Base-by-base conservation (phyloP, 2,329 filamentous ascomycete genomes). In the Colletotrichum tanaceti region DNA sequence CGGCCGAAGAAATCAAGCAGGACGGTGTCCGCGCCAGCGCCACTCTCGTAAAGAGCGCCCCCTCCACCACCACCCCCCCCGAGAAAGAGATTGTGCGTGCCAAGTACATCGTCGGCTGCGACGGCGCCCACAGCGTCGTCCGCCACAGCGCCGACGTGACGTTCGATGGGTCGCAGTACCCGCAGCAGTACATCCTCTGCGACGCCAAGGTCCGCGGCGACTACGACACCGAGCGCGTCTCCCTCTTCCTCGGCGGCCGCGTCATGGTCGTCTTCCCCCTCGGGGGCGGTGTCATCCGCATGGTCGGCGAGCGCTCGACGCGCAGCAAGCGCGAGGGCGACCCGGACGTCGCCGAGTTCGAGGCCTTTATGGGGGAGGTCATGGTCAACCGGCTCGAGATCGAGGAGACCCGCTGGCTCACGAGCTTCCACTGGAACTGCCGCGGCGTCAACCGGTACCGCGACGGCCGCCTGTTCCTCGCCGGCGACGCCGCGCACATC, bases 101-200 rank as follows among this genome's bases (percentile, higher is more conserved):
- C 70, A 72, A 75, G 11, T 85, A 83, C 64, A 77, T 85, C 14
- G 79, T 83, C 41, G 84, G 83, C 24, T 85, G 83, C 60, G 84
- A 86, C 62, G 84, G 83, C 22, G 79, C 81, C 0, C 82, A 82
- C 71, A 83, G 80, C 32, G 69, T 74, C 4, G 83, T 85, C 11
- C 79, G 83, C 20, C 79, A 78, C 60, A 70, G 73, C 0, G 77
- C 80, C 24, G 73, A 72, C 20, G 75, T 84, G 28, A 74, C 74
- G 6, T 85, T 81, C 58, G 76, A 80, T 5, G 83, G 83, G 0
- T 79, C 74, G 2, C 75, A 78, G 1, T 85, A 84, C 58, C 73
- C 76, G 1, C 80, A 82, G 49, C 73, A 80, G 4, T 85, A 84
- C 65, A 79, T 82, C 41, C 80, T 85, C 20, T 79, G 79, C 49